These are phyloP conservation scores for Salisapilia sapeloensis DNA, from an alignment of 352 stramenopile genomes.

Conservation along the genomic window DNA sequence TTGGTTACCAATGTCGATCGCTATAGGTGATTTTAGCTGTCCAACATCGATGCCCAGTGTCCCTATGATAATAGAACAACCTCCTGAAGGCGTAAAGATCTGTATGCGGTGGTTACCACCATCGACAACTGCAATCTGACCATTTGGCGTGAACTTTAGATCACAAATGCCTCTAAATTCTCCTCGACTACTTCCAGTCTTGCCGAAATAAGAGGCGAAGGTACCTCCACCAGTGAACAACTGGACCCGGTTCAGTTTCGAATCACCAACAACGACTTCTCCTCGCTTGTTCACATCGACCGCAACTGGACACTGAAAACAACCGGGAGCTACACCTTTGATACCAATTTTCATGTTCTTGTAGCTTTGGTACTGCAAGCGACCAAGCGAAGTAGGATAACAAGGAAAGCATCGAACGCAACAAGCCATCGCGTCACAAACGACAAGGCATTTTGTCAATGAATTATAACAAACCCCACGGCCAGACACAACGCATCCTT, in stretches of 20 bases:
- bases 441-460: slow-evolving; percentile 22
- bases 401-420: slow-evolving; percentile 15
- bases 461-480: slow-evolving; percentile 32
- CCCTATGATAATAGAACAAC: slow-evolving; percentile 17
- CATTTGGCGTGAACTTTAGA: slow-evolving; percentile 27
- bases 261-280: slow-evolving; percentile 35
- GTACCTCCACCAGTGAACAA: slow-evolving; percentile 32
- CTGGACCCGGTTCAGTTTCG: slow-evolving; percentile 32
- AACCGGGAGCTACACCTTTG: slow-evolving; percentile 13
- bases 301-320: slow-evolving; percentile 27
- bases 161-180: slow-evolving; percentile 30
- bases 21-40: slow-evolving; percentile 16
- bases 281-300: slow-evolving; percentile 29
- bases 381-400: slow-evolving; percentile 6
- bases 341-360: slow-evolving; percentile 19
- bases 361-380: no score
- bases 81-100: slow-evolving; percentile 24
- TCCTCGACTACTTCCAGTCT: slow-evolving; percentile 13
- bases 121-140: slow-evolving; percentile 32
- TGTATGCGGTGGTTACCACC: slow-evolving; percentile 37
- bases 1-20: slow-evolving; percentile 15
- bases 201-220: slow-evolving; percentile 26
- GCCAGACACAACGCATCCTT: no score
- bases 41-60: slow-evolving; percentile 9
- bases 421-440: slow-evolving; percentile 19